These are phyloP conservation scores for Dillenia suffruticosa DNA, from an alignment of 164 flowering plant genomes.

Conservation along the genomic window DNA sequence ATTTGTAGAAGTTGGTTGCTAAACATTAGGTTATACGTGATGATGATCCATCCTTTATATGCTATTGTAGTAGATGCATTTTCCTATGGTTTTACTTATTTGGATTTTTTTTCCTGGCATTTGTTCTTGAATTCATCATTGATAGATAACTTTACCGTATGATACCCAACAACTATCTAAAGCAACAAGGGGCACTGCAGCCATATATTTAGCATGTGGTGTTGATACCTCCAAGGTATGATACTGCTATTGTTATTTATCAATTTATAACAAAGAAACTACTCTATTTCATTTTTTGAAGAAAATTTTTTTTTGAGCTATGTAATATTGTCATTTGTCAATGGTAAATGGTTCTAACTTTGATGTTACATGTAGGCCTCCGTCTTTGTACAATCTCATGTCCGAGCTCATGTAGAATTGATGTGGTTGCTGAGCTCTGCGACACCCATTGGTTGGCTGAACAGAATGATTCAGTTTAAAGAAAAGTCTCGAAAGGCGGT, in stretches of 20 bases:
- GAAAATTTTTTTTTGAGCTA: neutral
- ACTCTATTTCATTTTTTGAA: too few species aligned
- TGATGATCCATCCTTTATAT: neutral
- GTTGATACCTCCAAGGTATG: conserved; percentile 82
- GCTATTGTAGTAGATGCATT: neutral
- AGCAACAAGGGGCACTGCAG: conserved; percentile 89
- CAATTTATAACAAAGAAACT: neutral
- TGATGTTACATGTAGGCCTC: conserved; percentile 56
- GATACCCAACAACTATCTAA: conserved; percentile 61
- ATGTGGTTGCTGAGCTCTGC: conserved; percentile 92
- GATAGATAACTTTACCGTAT: conserved; percentile 83
- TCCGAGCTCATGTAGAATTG: conserved; percentile 87
- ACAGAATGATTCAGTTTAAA: conserved; percentile 95
- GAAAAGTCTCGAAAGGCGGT: conserved; percentile 97
- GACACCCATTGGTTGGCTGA: conserved; percentile 91
- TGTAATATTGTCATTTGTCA: conserved; percentile 1
- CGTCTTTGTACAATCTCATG: conserved; percentile 97
- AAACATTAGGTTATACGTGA: neutral
- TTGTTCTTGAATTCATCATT: neutral
- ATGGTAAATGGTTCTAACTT: conserved; percentile 1
- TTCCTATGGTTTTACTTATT: neutral
- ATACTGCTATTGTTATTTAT: neutral
- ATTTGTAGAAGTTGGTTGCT: neutral
- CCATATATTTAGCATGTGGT: conserved; percentile 94
- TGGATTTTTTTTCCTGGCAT: neutral